Evolutionary conservation across 1,284 basidiomycete species (phyloP).

Genomic region (Microstroma glucosiphilum): DNA sequence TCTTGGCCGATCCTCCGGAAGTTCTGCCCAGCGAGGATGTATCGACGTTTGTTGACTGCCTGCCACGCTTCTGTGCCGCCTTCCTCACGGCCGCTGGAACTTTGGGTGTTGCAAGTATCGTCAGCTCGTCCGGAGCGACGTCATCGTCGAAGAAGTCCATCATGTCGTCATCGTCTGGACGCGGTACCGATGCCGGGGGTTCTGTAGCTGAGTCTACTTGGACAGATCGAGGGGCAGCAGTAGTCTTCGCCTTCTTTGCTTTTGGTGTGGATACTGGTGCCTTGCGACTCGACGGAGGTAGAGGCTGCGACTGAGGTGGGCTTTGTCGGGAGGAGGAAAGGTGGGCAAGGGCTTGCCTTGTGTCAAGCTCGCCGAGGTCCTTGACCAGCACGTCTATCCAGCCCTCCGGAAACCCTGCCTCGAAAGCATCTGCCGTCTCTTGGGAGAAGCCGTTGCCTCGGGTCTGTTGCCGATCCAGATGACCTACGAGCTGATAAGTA

Average conservation of each 20-base stretch:
- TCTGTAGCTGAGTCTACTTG: background rate
- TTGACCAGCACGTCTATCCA: slow-evolving; percentile 4
- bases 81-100: too few relatives aligned
- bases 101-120: too few relatives aligned
- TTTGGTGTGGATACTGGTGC: background rate
- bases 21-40: too few relatives aligned
- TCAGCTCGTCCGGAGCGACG: too few relatives aligned
- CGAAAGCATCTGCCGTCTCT: background rate
- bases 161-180: too few relatives aligned
- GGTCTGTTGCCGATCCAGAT: background rate
- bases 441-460: background rate
- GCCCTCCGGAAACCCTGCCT: background rate
- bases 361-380: background rate
- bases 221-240: background rate
- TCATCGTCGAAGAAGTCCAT: too few relatives aligned
- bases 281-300: background rate
- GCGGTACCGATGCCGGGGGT: too few relatives aligned
- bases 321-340: background rate
- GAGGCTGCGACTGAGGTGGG: background rate
- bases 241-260: background rate
- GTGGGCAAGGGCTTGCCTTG: background rate
- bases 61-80: too few relatives aligned
- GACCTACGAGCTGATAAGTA: background rate
- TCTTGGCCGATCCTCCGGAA: too few relatives aligned
- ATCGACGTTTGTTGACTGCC: too few relatives aligned